phyloP scores from a whole-genome alignment of 1,284 basidiomycete genomes.

The Ustilago xerochloae region DNA sequence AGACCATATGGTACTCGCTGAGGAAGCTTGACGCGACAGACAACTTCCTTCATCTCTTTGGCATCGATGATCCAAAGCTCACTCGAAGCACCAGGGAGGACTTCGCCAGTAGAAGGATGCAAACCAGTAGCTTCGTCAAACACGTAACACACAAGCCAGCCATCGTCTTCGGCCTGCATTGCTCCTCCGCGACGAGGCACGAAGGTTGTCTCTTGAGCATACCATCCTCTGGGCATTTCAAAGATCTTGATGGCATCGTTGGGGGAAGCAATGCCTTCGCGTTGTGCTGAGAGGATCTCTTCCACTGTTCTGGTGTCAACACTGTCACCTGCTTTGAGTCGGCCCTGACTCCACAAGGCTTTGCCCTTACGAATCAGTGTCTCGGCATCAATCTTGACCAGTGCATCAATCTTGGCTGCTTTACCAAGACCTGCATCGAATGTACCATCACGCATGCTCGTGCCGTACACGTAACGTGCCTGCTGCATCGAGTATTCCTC shows the following conservation, averaged over 20 bases:
- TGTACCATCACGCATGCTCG: slow-evolving; percentile 55
- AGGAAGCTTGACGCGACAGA: slow-evolving; percentile 70
- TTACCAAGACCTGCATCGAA: slow-evolving; percentile 71
- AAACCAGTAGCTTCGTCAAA: slow-evolving; percentile 70
- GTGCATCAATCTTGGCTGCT: slow-evolving; percentile 72
- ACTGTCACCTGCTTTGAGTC: slow-evolving; percentile 46
- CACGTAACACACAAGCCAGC: slow-evolving; percentile 71
- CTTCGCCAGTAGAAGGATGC: slow-evolving; percentile 65
- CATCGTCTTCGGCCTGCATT: slow-evolving; percentile 69
- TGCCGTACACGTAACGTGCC: slow-evolving; percentile 69
- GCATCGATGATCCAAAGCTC: slow-evolving; percentile 72
- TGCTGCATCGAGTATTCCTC: slow-evolving; percentile 67
- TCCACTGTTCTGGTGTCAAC: slow-evolving; percentile 69
- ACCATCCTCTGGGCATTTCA: slow-evolving; percentile 69
- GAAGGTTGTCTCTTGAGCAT: slow-evolving; percentile 71
- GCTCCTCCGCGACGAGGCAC: slow-evolving; percentile 60
- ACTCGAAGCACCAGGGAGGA: slow-evolving; percentile 63
- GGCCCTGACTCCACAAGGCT: slow-evolving; percentile 53
- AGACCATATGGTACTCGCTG: slow-evolving; percentile 69
- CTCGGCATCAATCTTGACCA: slow-evolving; percentile 70
- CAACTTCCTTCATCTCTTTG: slow-evolving; percentile 67
- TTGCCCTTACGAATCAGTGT: slow-evolving; percentile 66
- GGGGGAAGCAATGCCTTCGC: slow-evolving; percentile 18
- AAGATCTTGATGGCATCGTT: slow-evolving; percentile 68
- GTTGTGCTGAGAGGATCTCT: slow-evolving; percentile 67